These are phyloP conservation scores for Apiospora hydei DNA, from an alignment of 2,329 filamentous ascomycete species.

Conservation along the genomic window DNA sequence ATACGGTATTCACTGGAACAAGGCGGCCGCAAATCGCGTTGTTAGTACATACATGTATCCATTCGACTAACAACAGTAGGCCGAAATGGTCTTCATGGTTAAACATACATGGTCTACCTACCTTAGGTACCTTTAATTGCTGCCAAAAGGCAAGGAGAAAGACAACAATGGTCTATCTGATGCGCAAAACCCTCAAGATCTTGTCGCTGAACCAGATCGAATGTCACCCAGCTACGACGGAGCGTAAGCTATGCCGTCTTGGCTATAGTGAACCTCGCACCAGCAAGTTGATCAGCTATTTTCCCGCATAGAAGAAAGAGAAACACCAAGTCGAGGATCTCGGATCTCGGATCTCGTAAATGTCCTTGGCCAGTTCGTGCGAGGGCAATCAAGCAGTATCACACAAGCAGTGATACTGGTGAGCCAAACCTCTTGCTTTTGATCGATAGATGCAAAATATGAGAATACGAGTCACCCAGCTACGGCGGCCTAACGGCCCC, in stretches of 20 bases:
- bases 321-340: neutral
- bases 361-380: neutral
- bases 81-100: neutral
- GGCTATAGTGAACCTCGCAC: neutral
- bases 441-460: neutral
- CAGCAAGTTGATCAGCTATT: neutral
- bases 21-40: neutral
- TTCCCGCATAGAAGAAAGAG: neutral
- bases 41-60: neutral
- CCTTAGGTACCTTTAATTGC: neutral
- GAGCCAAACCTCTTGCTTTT: neutral
- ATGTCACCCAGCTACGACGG: neutral
- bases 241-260: neutral
- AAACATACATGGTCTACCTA: no score
- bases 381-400: neutral
- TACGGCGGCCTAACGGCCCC: neutral
- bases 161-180: neutral
- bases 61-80: neutral
- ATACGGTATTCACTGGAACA: no score
- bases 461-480: neutral
- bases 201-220: neutral
- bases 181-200: neutral
- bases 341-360: neutral
- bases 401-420: neutral
- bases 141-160: neutral